These are phyloP conservation scores for Naganishia onofrii DNA, from an alignment of 768 basidiomycete genomes.

Conservation along the genomic window DNA sequence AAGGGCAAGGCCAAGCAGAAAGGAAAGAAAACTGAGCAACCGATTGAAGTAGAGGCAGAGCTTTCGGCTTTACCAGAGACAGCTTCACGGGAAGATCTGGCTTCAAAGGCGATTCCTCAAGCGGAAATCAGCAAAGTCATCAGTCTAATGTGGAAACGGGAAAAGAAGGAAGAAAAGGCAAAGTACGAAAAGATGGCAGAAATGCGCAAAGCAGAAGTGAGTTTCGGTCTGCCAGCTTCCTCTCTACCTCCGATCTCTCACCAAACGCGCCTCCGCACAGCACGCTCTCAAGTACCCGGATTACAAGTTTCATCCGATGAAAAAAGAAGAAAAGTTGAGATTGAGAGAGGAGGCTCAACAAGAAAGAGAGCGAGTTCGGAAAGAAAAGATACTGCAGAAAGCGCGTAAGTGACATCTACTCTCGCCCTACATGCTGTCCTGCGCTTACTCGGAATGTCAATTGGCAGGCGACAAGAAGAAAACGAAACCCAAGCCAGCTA, in stretches of 20 bases:
- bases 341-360: constrained; percentile 40
- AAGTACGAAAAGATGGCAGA: constrained; percentile 48
- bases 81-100: neutral
- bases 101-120: constrained; percentile 54
- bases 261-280: constrained; percentile 25
- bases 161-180: constrained; percentile 56
- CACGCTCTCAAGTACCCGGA: constrained; percentile 45
- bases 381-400: constrained; percentile 3
- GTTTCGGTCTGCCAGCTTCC: constrained; percentile 32
- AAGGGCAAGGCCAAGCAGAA: constrained; percentile 7
- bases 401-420: neutral
- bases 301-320: constrained; percentile 51
- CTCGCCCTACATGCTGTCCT: neutral
- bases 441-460: neutral
- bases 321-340: constrained; percentile 43
- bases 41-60: neutral
- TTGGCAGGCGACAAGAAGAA: constrained; percentile 11
- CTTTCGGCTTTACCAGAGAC: neutral
- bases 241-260: neutral
- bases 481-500: neutral
- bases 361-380: constrained; percentile 35
- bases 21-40: neutral
- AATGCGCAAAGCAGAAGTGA: constrained; percentile 50
- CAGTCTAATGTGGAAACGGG: constrained; percentile 65
- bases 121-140: constrained; percentile 66